Evolutionary conservation across 2,329 filamentous ascomycete genomes (phyloP).

Genomic region (Trichoderma cornu-damae): DNA sequence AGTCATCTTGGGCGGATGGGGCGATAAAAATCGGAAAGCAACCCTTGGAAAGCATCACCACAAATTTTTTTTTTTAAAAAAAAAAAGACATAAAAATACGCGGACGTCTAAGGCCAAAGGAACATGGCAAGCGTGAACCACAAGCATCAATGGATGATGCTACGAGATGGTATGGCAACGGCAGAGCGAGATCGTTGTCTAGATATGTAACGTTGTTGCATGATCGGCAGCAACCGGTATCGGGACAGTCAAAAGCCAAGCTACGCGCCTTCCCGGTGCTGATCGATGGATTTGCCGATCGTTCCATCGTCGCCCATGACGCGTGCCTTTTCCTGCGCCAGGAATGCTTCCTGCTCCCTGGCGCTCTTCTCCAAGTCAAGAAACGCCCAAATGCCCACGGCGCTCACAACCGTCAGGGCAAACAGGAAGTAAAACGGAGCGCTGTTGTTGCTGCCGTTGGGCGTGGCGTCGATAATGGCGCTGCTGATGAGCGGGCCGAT

Average conservation of each 20-base stretch:
- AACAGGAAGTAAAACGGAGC: slow-evolving; percentile 64
- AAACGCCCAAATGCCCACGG: slow-evolving; percentile 47
- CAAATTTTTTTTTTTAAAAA: no score
- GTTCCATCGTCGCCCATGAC: slow-evolving; percentile 3
- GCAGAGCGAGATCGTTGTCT: slow-evolving; percentile 19
- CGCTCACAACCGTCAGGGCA: slow-evolving; percentile 52
- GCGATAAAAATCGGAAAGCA: no score
- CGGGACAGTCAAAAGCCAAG: not conserved
- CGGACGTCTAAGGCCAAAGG: not conserved
- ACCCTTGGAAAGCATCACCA: no score
- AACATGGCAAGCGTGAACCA: not conserved
- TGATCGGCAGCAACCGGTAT: slow-evolving; percentile 4
- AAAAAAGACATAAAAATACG: no score
- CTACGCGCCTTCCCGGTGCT: slow-evolving; percentile 3
- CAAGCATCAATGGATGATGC: not conserved
- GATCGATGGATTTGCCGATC: not conserved
- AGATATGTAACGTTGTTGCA: slow-evolving; percentile 15
- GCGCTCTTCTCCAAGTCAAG: slow-evolving; percentile 58
- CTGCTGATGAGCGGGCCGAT: slow-evolving; percentile 64
- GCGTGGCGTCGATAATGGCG: slow-evolving; percentile 60
- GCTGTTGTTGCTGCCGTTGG: slow-evolving; percentile 49
- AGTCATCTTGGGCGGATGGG: no score
- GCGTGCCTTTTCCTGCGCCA: slow-evolving; percentile 34
- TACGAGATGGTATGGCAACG: not conserved
- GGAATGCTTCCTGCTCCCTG: slow-evolving; percentile 52